Evolutionary conservation across 1,284 basidiomycete genomes (phyloP).

Genomic region (Coniophora puteana): DNA sequence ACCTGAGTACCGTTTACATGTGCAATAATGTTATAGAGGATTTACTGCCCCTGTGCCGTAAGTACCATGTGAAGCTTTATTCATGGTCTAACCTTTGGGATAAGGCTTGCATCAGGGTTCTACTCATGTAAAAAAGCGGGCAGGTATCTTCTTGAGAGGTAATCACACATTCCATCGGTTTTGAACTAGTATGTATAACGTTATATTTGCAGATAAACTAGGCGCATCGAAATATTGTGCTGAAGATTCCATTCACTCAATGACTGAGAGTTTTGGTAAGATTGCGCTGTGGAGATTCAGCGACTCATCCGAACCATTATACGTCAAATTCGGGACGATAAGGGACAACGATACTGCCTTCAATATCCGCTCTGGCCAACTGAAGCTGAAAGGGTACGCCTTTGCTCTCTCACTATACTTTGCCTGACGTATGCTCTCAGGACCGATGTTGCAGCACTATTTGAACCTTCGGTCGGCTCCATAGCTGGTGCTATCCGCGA

Average conservation of each 20-base stretch:
- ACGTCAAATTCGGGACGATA: constrained; percentile 38
- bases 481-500: constrained; percentile 31
- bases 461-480: constrained; percentile 33
- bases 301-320: constrained; percentile 29
- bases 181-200: constrained; percentile 7
- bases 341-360: constrained; percentile 30
- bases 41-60: constrained; percentile 33
- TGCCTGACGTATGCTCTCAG: constrained; percentile 25
- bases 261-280: constrained; percentile 36
- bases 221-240: constrained; percentile 30
- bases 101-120: constrained; percentile 29
- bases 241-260: constrained; percentile 31
- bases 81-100: constrained; percentile 4
- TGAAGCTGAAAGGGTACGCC: constrained; percentile 34
- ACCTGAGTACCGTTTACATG: constrained; percentile 33
- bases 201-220: constrained; percentile 26
- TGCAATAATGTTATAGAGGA: constrained; percentile 28
- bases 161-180: neutral
- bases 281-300: constrained; percentile 39
- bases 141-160: constrained; percentile 28
- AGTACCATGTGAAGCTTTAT: constrained; percentile 5
- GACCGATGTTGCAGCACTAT: constrained; percentile 33
- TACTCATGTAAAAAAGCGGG: constrained; percentile 30
- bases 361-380: constrained; percentile 38
- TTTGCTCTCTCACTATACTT: neutral